Base-by-base conservation (phyloP, 148 eudicot species). In the Fallopia convolvulus region DNA sequence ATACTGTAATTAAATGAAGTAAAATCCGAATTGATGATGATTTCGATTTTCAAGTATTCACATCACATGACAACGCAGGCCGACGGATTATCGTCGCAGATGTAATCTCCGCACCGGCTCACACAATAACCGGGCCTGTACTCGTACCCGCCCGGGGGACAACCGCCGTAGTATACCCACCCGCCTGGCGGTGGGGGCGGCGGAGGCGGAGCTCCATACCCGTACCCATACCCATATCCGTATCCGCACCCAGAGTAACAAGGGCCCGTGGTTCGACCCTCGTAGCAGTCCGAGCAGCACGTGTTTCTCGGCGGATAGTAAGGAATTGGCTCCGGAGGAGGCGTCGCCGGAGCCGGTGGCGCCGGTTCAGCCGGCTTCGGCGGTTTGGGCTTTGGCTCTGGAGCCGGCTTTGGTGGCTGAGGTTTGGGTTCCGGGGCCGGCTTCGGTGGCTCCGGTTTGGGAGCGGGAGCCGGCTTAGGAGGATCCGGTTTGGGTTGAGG, bases 31-130 rank as follows among this genome's bases (percentile, higher is more conserved):
- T 26, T 26, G 65, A 23, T 58, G 12, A 23, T 20, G n/a, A n/a
- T n/a, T n/a, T n/a, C n/a, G n/a, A n/a, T n/a, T n/a, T 20, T 61
- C 11, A 26, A 26, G 14, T 10, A 65, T 65, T 65, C 70, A 65
- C 70, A 65, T 65, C 70, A 65, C 70, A 65, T 65, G 70, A 65
- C 33, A 30, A 32, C 70, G 40, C 70, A 65, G 39, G 70, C 70
- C 7, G 70, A 8, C 33, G 70, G 41, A 65, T 30, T 65, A 7
- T 65, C 70, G 17, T 65, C 70, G 39, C 7, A 10, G 41, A 65
- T 8, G 65, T 58, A 58, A 26, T 26, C 30, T 0, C 30, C 30
- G 30, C 30, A 26, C 30, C 30, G 30, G 30, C 30, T 26, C 30
- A 26, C 30, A 26, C 30, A 26, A 20, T 65, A 65, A 4, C 41